These are phyloP conservation scores for Boletus reticuloceps DNA, from an alignment of 768 basidiomycete species.

Conservation along the genomic window DNA sequence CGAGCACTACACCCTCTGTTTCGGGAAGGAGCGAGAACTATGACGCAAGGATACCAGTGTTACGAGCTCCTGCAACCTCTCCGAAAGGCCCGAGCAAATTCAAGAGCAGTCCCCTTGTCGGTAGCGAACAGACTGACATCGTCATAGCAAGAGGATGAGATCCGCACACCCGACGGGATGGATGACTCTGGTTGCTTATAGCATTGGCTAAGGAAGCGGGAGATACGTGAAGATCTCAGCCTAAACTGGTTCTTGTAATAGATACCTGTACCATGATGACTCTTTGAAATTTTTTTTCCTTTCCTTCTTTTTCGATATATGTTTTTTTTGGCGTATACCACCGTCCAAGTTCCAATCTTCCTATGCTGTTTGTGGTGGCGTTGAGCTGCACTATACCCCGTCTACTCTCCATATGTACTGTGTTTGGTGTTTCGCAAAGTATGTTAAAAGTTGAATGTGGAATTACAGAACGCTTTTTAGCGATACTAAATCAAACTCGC, in stretches of 20 bases:
- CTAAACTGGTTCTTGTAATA: not conserved
- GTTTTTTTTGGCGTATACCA: not conserved
- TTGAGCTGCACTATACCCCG: slow-evolving; percentile 13
- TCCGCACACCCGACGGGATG: slow-evolving; percentile 35
- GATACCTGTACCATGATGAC: not conserved
- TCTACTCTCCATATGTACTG: not conserved
- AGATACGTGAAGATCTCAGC: not conserved
- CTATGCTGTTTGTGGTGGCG: slow-evolving; percentile 13
- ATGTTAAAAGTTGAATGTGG: no score
- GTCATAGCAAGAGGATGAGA: slow-evolving; percentile 40
- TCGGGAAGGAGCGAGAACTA: slow-evolving; percentile 12
- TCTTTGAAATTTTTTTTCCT: not conserved
- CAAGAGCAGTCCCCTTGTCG: slow-evolving; percentile 70
- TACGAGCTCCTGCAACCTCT: slow-evolving; percentile 15
- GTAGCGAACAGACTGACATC: slow-evolving; percentile 40
- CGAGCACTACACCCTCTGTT: not conserved
- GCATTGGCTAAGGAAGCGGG: not conserved
- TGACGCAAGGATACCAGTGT: slow-evolving; percentile 10
- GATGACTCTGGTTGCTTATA: slow-evolving; percentile 30
- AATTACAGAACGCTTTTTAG: no score
- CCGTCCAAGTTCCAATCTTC: not conserved
- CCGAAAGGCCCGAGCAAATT: slow-evolving; percentile 55
- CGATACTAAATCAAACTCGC: not conserved
- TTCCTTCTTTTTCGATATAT: not conserved
- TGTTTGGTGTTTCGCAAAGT: not conserved